phyloP scores from a whole-genome alignment of 805 yeast genomes.

The Saccharomycopsis guyanensis region DNA sequence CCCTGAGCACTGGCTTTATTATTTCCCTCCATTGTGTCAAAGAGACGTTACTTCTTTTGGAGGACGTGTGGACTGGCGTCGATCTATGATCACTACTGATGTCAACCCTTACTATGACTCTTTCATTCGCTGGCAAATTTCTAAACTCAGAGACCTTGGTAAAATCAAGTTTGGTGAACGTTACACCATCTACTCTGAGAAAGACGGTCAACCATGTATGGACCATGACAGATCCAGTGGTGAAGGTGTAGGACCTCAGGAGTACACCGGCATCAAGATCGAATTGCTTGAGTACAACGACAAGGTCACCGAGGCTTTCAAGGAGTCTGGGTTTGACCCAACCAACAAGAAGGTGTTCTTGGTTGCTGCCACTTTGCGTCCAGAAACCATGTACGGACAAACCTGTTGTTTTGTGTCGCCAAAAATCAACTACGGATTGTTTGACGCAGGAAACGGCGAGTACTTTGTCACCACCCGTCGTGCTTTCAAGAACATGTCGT shows the following conservation, averaged over 20 bases:
- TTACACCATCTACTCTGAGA: conserved; percentile 93
- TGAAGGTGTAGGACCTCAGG: conserved; percentile 96
- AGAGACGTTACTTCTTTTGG: conserved; percentile 76
- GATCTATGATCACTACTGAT: conserved; percentile 92
- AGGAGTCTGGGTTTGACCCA: conserved; percentile 35
- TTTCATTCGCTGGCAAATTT: conserved; percentile 95
- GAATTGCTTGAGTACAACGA: conserved; percentile 52
- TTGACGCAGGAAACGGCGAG: conserved; percentile 70
- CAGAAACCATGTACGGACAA: conserved; percentile 99
- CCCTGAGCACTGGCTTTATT: conserved; percentile 81
- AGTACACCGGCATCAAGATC: conserved; percentile 90
- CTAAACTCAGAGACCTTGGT: conserved; percentile 71
- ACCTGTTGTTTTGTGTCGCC: conserved; percentile 97
- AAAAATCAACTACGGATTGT: conserved; percentile 84
- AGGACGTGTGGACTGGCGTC: conserved; percentile 96
- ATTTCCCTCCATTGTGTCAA: conserved; percentile 87
- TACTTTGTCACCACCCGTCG: conserved; percentile 85
- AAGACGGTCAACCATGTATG: conserved; percentile 99
- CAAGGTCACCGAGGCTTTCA: conserved; percentile 47
- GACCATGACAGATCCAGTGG: conserved; percentile 97
- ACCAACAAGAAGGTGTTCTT: conserved; percentile 62
- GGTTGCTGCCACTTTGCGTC: conserved; percentile 96
- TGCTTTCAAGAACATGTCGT: conserved; percentile 95
- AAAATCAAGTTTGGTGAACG: conserved; percentile 97
- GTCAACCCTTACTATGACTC: conserved; percentile 92